Percentiles rank a stretch among this genome's conserved stretches.
phyloP scores from a whole-genome alignment of 1,284 basidiomycete genomes.

The Wolfiporia cocos region DNA sequence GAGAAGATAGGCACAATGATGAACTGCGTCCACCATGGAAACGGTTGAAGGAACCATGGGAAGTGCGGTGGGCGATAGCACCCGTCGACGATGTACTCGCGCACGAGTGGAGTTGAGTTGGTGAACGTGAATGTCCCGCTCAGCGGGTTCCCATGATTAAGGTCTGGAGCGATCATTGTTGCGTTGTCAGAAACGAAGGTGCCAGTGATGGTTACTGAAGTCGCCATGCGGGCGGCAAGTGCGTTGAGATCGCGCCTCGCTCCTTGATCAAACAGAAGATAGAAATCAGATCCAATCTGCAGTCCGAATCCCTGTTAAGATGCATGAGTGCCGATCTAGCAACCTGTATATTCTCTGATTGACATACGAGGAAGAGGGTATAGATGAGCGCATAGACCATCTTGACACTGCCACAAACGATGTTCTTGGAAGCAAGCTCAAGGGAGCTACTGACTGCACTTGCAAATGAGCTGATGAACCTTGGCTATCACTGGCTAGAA shows the following conservation, averaged over 20 bases:
- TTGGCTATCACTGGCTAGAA: too few species aligned
- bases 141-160: slow-evolving; percentile 39
- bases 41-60: slow-evolving; percentile 76
- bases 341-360: background rate
- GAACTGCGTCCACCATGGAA: slow-evolving; percentile 74
- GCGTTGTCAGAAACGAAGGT: slow-evolving; percentile 63
- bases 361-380: slow-evolving; percentile 62
- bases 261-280: slow-evolving; percentile 66
- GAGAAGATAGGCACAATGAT: slow-evolving; percentile 83
- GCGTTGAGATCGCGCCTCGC: slow-evolving; percentile 48
- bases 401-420: slow-evolving; percentile 82
- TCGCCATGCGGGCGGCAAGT: slow-evolving; percentile 43
- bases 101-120: slow-evolving; percentile 39
- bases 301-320: slow-evolving; percentile 65
- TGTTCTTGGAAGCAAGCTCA: slow-evolving; percentile 85
- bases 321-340: background rate
- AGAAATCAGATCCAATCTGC: slow-evolving; percentile 84
- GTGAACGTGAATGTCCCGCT: slow-evolving; percentile 75
- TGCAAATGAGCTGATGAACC: too few species aligned
- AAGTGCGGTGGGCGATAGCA: slow-evolving; percentile 63
- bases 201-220: slow-evolving; percentile 52
- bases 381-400: slow-evolving; percentile 91
- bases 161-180: slow-evolving; percentile 27
- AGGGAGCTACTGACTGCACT: slow-evolving; percentile 73
- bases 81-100: slow-evolving; percentile 48